phyloP scores from a whole-genome alignment of 2,329 filamentous ascomycete species.

The Epichloe typhina region DNA sequence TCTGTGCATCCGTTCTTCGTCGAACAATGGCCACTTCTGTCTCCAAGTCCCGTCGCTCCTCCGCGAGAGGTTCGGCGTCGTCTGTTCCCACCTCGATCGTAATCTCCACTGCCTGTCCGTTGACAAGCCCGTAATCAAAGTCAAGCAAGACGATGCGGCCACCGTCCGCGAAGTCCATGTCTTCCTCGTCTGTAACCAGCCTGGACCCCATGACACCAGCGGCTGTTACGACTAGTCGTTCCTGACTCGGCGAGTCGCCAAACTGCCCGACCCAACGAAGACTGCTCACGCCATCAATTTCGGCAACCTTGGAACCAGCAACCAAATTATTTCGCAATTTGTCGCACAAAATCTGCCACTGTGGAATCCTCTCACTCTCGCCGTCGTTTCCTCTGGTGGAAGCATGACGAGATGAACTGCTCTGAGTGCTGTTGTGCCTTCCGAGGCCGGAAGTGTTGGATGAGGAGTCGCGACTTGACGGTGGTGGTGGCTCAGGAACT shows the following conservation, averaged over 20 bases:
- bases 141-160: conserved; percentile 61
- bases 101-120: conserved; percentile 45
- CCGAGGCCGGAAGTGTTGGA: conserved; percentile 10
- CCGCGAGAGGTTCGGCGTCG: conserved; percentile 55
- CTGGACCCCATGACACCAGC: conserved; percentile 51
- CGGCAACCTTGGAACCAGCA: conserved; percentile 49
- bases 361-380: conserved; percentile 34
- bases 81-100: conserved; percentile 63
- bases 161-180: conserved; percentile 64
- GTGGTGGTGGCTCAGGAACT: conserved; percentile 29
- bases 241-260: conserved; percentile 32
- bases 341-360: conserved; percentile 58
- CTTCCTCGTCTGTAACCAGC: conserved; percentile 52
- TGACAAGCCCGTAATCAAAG: conserved; percentile 48
- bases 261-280: conserved; percentile 58
- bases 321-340: conserved; percentile 58
- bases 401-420: conserved; percentile 18
- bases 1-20: conserved; percentile 56
- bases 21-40: conserved; percentile 69
- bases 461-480: conserved; percentile 11
- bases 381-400: conserved; percentile 17
- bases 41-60: conserved; percentile 61
- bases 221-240: conserved; percentile 56
- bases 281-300: conserved; percentile 51
- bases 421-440: conserved; percentile 18